Evolutionary conservation across 2,329 filamentous ascomycete species (phyloP).

Genomic region (Pezicula radicicola): DNA sequence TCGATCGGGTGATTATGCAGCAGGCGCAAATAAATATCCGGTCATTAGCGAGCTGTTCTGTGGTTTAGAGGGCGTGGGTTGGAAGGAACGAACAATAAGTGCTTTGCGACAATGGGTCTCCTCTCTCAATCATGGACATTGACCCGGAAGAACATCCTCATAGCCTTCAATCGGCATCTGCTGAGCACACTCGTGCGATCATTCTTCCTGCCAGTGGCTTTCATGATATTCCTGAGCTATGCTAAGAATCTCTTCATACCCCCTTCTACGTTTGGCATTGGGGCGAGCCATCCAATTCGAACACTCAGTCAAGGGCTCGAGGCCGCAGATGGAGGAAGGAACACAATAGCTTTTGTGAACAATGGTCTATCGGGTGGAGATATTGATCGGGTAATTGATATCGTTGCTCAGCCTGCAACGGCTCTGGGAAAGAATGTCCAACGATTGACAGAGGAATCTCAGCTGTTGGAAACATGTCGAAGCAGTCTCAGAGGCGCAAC

Average conservation of each 20-base stretch:
- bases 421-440: slow-evolving; percentile 52
- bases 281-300: slow-evolving; percentile 55
- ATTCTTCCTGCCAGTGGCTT: slow-evolving; percentile 55
- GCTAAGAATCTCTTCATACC: slow-evolving; percentile 82
- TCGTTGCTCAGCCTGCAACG: slow-evolving; percentile 55
- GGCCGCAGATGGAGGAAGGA: slow-evolving; percentile 53
- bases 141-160: slow-evolving; percentile 59
- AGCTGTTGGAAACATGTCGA: slow-evolving; percentile 60
- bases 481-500: slow-evolving; percentile 65
- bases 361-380: slow-evolving; percentile 66
- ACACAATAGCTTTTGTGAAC: slow-evolving; percentile 77
- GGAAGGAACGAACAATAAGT: not conserved
- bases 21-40: slow-evolving; percentile 35
- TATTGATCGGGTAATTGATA: slow-evolving; percentile 68
- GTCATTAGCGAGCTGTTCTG: not conserved
- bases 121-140: slow-evolving; percentile 58
- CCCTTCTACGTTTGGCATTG: slow-evolving; percentile 73
- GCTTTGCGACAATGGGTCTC: slow-evolving; percentile 42
- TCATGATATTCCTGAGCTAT: slow-evolving; percentile 62
- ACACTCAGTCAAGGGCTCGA: slow-evolving; percentile 62
- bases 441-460: slow-evolving; percentile 50
- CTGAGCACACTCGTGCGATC: slow-evolving; percentile 52
- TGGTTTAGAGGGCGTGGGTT: not conserved
- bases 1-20: slow-evolving; percentile 30
- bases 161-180: slow-evolving; percentile 52